Conservation (phyloP, 805 yeast genomes). For the Diddensiella caesifluorescens region DNA sequence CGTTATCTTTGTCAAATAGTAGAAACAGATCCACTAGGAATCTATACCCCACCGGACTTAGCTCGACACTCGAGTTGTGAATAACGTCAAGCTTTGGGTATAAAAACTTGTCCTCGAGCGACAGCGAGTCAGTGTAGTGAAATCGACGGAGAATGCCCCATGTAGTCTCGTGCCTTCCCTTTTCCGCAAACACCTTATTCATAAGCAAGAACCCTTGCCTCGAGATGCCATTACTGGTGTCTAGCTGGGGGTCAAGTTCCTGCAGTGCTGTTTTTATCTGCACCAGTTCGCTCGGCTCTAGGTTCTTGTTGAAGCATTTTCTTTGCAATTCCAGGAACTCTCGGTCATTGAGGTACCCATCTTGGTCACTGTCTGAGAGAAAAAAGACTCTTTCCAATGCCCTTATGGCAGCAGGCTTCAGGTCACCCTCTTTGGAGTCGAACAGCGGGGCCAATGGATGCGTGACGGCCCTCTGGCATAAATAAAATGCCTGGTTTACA, state of each 20-base stretch:
- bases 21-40: constrained; percentile 87
- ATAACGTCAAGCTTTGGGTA: constrained; percentile 46
- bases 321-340: constrained; percentile 68
- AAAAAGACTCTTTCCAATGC: constrained; percentile 80
- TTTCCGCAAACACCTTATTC: constrained; percentile 78
- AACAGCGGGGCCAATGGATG: constrained; percentile 90
- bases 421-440: constrained; percentile 80
- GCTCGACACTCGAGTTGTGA: constrained; percentile 49
- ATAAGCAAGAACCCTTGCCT: constrained; percentile 70
- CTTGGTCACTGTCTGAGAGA: constrained; percentile 85
- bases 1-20: constrained; percentile 88
- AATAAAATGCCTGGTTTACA: constrained; percentile 85
- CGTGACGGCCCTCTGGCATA: constrained; percentile 89
- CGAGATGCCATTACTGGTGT: constrained; percentile 48
- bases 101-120: constrained; percentile 73
- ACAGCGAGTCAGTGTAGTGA: constrained; percentile 86
- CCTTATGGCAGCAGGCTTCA: constrained; percentile 69
- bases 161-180: constrained; percentile 92
- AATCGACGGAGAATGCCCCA: constrained; percentile 92
- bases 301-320: constrained; percentile 63
- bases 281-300: constrained; percentile 38
- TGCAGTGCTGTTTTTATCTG: constrained; percentile 37
- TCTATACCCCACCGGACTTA: constrained; percentile 87
- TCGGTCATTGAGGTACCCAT: constrained; percentile 65
- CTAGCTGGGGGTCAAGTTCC: constrained; percentile 31